These are phyloP conservation scores for Aureobasidium vineae DNA, from an alignment of 2,329 filamentous ascomycete species.

Conservation along the genomic window DNA sequence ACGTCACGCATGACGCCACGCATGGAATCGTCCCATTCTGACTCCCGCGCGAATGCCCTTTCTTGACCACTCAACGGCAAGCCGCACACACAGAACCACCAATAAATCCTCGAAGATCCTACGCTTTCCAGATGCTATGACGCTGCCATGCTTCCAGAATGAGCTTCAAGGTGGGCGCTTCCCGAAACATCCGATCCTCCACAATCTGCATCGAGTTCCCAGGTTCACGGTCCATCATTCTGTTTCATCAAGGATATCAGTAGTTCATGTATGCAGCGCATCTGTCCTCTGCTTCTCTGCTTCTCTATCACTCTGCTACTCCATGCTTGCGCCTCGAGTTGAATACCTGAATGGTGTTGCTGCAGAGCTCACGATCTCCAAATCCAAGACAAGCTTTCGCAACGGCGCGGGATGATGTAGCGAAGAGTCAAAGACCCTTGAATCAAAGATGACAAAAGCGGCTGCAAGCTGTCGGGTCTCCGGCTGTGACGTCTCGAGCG, in stretches of 20 bases:
- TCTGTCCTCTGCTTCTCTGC: not conserved
- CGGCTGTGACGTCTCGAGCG: not conserved
- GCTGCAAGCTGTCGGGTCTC: not conserved
- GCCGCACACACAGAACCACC: not conserved
- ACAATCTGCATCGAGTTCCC: slow-evolving; percentile 11
- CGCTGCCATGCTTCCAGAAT: slow-evolving; percentile 14
- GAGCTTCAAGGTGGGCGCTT: not conserved
- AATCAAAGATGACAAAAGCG: slow-evolving; percentile 3
- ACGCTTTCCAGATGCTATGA: not conserved
- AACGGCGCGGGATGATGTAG: slow-evolving; percentile 1
- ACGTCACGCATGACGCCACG: not conserved
- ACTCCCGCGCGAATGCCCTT: not conserved
- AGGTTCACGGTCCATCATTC: not conserved
- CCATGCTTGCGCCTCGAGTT: not conserved
- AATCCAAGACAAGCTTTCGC: slow-evolving; percentile 7
- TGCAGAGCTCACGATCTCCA: not conserved
- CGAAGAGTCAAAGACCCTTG: not conserved
- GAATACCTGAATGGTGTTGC: not conserved
- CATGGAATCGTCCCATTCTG: slow-evolving; percentile 2
- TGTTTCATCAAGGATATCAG: not conserved
- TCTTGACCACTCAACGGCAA: not conserved
- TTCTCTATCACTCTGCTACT: not conserved
- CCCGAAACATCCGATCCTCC: not conserved
- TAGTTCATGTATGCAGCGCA: not conserved
- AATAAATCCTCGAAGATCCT: not conserved